Conservation (phyloP, 148 eudicot species). For the Selenicereus undatus region DNA sequence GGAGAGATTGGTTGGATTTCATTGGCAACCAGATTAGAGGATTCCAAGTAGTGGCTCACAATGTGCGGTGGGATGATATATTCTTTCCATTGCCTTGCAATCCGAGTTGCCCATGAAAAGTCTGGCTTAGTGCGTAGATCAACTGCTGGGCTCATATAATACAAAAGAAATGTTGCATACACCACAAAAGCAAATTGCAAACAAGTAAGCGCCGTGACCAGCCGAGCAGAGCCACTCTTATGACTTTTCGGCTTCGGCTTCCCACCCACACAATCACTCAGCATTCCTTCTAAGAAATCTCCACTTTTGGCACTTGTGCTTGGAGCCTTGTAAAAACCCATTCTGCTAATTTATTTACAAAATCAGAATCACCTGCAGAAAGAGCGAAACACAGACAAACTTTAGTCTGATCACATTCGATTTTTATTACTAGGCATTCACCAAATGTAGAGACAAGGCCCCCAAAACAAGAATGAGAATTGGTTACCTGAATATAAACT, state of each 20-base stretch:
- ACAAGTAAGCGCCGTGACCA: constrained; percentile 79
- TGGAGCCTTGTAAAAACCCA: constrained; percentile 45
- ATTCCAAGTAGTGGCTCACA: constrained; percentile 58
- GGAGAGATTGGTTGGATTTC: constrained; percentile 40
- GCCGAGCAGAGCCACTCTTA: constrained; percentile 45
- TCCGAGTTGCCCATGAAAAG: constrained; percentile 68
- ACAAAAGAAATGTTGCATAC: constrained; percentile 77
- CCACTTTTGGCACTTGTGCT: constrained; percentile 48
- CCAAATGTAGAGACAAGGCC: not conserved
- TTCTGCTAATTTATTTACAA: not conserved
- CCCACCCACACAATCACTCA: constrained; percentile 55
- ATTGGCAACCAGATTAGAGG: constrained; percentile 20
- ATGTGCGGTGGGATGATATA: constrained; percentile 58
- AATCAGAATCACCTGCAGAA: constrained; percentile 18
- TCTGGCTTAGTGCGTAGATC: constrained; percentile 78
- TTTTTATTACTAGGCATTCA: not conserved
- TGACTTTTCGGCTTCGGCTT: constrained; percentile 41
- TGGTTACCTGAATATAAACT: constrained; percentile 9
- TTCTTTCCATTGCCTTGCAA: constrained; percentile 75
- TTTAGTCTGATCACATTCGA: not conserved
- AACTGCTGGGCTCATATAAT: constrained; percentile 80
- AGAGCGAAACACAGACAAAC: not conserved
- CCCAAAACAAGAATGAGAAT: not conserved
- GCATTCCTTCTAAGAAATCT: constrained; percentile 70
- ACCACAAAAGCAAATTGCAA: constrained; percentile 81